These are phyloP conservation scores for Basidiobolus meristosporus DNA, from an alignment of 371 early-diverging fungal genomes.

Conservation along the genomic window DNA sequence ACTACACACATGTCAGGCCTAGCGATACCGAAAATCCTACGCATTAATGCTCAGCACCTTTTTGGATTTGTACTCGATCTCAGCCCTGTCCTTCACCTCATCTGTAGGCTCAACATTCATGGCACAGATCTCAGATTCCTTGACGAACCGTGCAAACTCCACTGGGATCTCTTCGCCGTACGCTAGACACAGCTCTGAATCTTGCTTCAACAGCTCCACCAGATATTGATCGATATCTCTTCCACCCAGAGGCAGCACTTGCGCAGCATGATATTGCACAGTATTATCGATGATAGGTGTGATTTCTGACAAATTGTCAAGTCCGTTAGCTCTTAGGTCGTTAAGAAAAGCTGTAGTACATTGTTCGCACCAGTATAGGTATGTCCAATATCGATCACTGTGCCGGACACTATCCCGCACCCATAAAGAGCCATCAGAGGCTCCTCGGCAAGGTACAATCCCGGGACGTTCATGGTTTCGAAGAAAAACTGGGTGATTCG, in stretches of 20 bases:
- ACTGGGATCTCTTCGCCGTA: conserved; percentile 18
- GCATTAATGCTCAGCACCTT: no score
- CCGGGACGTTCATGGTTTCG: conserved; percentile 74
- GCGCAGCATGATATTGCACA: conserved; percentile 28
- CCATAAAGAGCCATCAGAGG: conserved; percentile 69
- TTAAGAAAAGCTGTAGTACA: background rate
- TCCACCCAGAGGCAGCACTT: conserved; percentile 46
- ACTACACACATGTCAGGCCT: no score
- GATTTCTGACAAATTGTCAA: conserved; percentile 20
- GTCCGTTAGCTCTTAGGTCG: background rate
- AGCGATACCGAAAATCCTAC: no score
- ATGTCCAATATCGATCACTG: conserved; percentile 83
- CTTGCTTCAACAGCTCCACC: conserved; percentile 25
- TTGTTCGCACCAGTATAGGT: conserved; percentile 27
- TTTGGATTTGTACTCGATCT: no score
- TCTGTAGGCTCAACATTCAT: no score
- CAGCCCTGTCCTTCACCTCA: no score
- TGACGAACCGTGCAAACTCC: background rate
- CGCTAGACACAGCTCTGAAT: conserved; percentile 24
- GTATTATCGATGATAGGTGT: conserved; percentile 49
- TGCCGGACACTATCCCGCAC: conserved; percentile 50
- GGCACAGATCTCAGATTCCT: conserved; percentile 2
- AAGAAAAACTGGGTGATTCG: conserved; percentile 72
- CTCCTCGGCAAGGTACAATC: conserved; percentile 65
- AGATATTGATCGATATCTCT: conserved; percentile 38